phyloP scores from a whole-genome alignment of 78 protist genomes.

The Guillardia theta region DNA sequence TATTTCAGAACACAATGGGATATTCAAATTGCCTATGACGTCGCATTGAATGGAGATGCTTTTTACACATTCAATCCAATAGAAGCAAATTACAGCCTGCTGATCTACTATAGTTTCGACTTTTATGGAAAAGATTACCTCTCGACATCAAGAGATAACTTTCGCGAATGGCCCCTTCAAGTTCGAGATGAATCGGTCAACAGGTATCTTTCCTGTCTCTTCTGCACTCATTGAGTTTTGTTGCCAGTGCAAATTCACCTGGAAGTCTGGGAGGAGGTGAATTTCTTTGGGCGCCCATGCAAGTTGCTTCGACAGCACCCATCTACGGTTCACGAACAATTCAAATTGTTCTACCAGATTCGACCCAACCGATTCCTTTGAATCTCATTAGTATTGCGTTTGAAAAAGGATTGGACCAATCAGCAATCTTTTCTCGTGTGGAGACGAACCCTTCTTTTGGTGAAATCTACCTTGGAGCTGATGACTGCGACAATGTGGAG shows the following conservation, averaged over 20 bases:
- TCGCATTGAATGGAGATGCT: not conserved
- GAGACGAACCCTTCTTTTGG: not conserved
- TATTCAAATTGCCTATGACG: not conserved
- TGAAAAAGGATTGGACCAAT: not conserved
- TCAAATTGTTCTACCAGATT: not conserved
- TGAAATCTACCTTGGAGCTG: not conserved
- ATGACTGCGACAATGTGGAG: conserved; percentile 11
- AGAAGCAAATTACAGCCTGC: not conserved
- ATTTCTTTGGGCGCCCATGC: not conserved
- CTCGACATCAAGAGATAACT: not conserved
- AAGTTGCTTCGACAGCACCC: not conserved
- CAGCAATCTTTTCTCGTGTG: not conserved
- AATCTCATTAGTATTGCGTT: not conserved
- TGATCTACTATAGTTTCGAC: not conserved
- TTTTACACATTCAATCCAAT: not conserved
- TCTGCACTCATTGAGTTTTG: no score
- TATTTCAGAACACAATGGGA: not conserved
- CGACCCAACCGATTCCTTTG: not conserved
- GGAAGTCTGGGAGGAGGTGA: not conserved
- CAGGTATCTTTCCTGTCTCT: no score
- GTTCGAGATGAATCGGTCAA: not conserved
- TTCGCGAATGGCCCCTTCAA: not conserved
- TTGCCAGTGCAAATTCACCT: not conserved
- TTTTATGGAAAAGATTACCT: not conserved
- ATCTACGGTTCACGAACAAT: not conserved